These are phyloP conservation scores for Sporothrix schenckii DNA, from an alignment of 2,329 filamentous ascomycete species.

Conservation along the genomic window DNA sequence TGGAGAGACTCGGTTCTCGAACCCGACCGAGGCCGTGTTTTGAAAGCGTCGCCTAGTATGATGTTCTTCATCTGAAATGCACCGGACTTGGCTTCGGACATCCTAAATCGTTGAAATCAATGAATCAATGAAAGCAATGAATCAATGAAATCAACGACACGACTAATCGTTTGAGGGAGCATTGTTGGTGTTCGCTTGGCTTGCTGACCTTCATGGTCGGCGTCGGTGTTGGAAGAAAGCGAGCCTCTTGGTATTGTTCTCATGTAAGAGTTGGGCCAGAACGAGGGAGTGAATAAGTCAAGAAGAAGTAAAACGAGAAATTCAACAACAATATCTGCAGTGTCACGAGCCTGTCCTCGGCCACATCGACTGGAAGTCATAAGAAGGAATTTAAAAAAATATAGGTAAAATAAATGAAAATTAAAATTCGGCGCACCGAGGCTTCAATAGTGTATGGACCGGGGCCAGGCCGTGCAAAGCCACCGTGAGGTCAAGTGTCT, in stretches of 20 bases:
- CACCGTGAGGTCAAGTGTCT: neutral
- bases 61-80: neutral
- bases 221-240: too few species aligned
- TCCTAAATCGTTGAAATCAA: neutral
- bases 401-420: too few species aligned
- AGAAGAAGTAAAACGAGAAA: too few species aligned
- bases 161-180: too few species aligned
- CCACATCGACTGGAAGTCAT: too few species aligned
- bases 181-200: neutral
- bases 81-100: conserved; percentile 21
- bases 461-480: neutral
- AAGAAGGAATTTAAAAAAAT: too few species aligned
- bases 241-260: too few species aligned
- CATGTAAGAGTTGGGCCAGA: too few species aligned
- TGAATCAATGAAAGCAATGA: neutral
- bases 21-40: neutral
- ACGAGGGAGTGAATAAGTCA: too few species aligned
- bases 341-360: too few species aligned
- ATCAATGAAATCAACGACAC: neutral
- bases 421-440: too few species aligned
- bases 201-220: neutral
- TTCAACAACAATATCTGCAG: too few species aligned
- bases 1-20: neutral
- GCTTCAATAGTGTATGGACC: neutral
- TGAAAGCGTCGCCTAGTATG: conserved; percentile 16